Evolutionary conservation across 306 rosid species (phyloP).

Genomic region (Nissolia schottii): DNA sequence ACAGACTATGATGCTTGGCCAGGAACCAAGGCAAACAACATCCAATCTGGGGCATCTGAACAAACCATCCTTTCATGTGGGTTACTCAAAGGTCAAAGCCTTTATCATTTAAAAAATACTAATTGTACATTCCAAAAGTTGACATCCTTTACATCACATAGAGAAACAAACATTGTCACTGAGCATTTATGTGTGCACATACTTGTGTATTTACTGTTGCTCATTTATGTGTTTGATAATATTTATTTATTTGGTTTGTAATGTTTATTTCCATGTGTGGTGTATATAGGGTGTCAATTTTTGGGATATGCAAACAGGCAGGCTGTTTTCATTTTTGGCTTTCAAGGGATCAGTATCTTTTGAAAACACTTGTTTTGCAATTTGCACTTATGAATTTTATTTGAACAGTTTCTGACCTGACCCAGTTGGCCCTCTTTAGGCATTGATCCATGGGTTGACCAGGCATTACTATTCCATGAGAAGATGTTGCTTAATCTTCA

Average conservation of each 20-base stretch:
- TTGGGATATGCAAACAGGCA: no score
- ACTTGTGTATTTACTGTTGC: no score
- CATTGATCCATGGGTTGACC: conserved; percentile 89
- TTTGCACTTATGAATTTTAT: not conserved
- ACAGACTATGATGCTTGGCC: conserved; percentile 97
- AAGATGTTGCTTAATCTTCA: conserved; percentile 92
- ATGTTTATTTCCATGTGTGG: no score
- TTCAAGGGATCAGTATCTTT: not conserved
- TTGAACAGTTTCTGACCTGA: conserved; percentile 20
- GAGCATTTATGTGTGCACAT: no score
- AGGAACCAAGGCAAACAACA: conserved; percentile 92
- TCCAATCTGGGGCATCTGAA: conserved; percentile 94
- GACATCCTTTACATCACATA: no score
- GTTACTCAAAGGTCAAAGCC: not conserved
- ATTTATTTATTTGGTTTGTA: no score
- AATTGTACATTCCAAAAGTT: no score
- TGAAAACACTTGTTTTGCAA: conserved; percentile 5
- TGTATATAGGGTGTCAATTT: no score
- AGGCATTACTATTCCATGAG: conserved; percentile 92
- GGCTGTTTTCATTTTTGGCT: not conserved
- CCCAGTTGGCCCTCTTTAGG: conserved; percentile 42
- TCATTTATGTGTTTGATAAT: no score
- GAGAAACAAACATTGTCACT: no score
- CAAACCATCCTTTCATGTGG: conserved; percentile 87
- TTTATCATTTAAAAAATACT: not conserved